Evolutionary conservation across 2,329 filamentous ascomycete genomes (phyloP), one percentile per base, ranked within the genome.

Genomic region (Phaeosphaeriaceae sp.): DNA sequence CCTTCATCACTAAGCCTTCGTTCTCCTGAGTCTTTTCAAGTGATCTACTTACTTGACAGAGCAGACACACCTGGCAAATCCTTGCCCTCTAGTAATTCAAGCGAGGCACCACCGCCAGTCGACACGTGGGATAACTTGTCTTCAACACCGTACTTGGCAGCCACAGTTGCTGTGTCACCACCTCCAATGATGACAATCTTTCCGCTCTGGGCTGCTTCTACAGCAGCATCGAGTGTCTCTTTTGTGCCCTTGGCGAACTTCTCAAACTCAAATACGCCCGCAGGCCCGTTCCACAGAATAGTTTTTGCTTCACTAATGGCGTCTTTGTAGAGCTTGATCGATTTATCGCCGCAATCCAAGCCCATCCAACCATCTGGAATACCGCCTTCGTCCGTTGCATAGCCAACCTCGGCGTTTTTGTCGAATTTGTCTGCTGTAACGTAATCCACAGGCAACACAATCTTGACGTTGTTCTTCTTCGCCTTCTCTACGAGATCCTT

Each of bases 301-400:
- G 94, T 99, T 84, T 97, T 87, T 60, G 93, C 86, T 69, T 93
- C 87, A 61, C 83, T 82, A 64, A 99, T 97, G 63, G 92, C 87
- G 72, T 88, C 81, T 82, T 93, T 86, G 87, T 89, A 97, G 48
- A 95, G 84, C 80, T 92, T 85, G 69, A 95, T 83, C 62, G 87
- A 92, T 87, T 97, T 87, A 60, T 88, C 83, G 50, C 94, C 94
- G 73, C 91, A 94, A 80, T 99, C 94, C 40, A 99, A 87, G 73
- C 94, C 94, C 90, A 96, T 92, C 91, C 89, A 97, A 75, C 92
- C 94, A 70, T 97, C 92, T 56, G 92, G 92, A 64, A 99, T 97
- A 60, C 94, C 94, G 20, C 89, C 83, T 67, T 85, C 83, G 74
- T 97, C 94, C 35, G 90, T 92, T 60, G 93, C 93, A 56, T 86